Base-by-base conservation (phyloP, 2,329 filamentous ascomycete species). In the Ambrosiella beaveri region DNA sequence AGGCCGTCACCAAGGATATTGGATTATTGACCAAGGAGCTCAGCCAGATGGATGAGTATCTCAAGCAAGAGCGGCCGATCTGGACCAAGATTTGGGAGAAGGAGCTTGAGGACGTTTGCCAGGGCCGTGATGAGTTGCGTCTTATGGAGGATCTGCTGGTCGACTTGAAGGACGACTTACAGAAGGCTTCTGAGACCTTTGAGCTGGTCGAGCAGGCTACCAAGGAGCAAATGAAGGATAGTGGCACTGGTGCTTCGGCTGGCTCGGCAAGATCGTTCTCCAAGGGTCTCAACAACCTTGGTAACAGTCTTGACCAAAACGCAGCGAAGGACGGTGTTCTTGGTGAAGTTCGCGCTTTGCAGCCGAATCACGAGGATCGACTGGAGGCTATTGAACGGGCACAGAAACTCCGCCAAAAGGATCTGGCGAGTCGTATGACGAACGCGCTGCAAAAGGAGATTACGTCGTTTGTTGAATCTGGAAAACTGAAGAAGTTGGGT, bases 21-120 rank as follows among this genome's bases (percentile, higher is more conserved):
- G 82, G 83, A 54, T 72, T 76, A 58, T 82, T 93, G 38, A 86
- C 83, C 54, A 84, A 88, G 66, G 90, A 96, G 66, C 81, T 98
- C 62, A 93, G 88, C 77, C 90, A 87, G 72, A 85, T 98, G 78
- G 87, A 95, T 67, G 90, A 95, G 13, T 95, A 86, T 73, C 80
- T 98, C 72, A 84, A 83, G 65, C 80, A 81, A 52, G 93, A 98
- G 77, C 95, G 95, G 70, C 93, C 93, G 0, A 76, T 96, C 59
- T 98, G 93, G 91, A 96, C 89, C 57, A 96, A 96, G 79, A 95
- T 97, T 63, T 98, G 93, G 93, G 91, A 97, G 78, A 90, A 94
- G 71, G 90, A 97, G 69, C 75, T 98, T 51, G 88, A 97, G 69
- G 84, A 91, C 56, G 91, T 98, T 2, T 97, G 93, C 71, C 89